Percentiles rank a stretch among this genome's conserved stretches.
Conservation (phyloP, 202 grass and related monocot genomes). For the Dendrocalamus latiflorus region DNA sequence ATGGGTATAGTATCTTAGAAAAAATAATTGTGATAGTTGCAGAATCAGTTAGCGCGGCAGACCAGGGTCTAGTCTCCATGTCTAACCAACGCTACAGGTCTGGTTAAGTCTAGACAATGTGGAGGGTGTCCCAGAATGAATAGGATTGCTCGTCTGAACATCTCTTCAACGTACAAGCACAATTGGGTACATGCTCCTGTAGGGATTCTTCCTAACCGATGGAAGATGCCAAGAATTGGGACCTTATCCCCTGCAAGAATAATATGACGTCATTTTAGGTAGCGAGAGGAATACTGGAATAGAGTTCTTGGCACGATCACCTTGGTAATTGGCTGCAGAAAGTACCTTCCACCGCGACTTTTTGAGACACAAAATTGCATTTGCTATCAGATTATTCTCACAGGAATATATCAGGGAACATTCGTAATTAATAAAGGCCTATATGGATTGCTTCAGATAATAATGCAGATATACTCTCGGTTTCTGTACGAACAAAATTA, state of each 20-base stretch:
- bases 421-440: background rate
- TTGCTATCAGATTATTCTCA: conserved; percentile 28
- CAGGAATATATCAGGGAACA: conserved; percentile 10
- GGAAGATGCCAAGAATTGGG: background rate
- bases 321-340: background rate
- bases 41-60: background rate
- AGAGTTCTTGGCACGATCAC: background rate
- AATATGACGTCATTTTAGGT: conserved; percentile 29
- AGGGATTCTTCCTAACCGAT: background rate
- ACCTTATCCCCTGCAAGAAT: conserved; percentile 11
- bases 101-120: background rate
- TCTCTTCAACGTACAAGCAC: background rate
- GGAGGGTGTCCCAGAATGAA: background rate
- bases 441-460: background rate
- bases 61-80: background rate
- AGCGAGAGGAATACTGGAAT: conserved; percentile 24
- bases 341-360: background rate
- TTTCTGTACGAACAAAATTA: conserved; percentile 13
- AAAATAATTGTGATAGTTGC: background rate
- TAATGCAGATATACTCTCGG: background rate
- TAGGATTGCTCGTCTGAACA: background rate
- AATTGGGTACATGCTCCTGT: background rate
- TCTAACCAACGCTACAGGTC: background rate
- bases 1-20: background rate
- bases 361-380: conserved; percentile 10